Evolutionary conservation across 208 protist genomes (phyloP), one percentile per base, ranked within the genome.

Genomic region (Crithidia thermophila): DNA sequence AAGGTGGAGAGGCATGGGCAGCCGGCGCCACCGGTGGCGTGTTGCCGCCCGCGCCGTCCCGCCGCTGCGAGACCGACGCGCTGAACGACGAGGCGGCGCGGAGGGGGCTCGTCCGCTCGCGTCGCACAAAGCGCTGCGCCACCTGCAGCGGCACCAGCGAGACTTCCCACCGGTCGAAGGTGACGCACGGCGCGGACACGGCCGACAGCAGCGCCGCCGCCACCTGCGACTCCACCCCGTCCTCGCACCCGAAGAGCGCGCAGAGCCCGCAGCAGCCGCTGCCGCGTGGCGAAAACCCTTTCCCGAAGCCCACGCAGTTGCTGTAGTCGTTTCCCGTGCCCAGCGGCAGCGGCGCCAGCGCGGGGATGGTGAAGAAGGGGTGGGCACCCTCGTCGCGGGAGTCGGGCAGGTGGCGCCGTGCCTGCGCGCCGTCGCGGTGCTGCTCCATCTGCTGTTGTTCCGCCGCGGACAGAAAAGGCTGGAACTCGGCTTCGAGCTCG

Each of bases 261-360:
- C 58, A 53, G 23, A 74, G 33, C 0, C 59, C 33, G 6, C 59
- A 67, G 51, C 49, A 66, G 59, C 27, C 39, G 21, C 50, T 55
- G 20, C 49, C 37, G 43, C 33, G 73, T 33, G 55, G 45, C 27
- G 59, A 68, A 58, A 91, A 90, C 25, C 80, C 81, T 7, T 40
- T 65, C 34, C 90, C 87, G 57, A 96, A 94, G 25, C 90, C 90
- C 18, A 94, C 52, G 31, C 75, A 90, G 73, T 85, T 89, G 59
- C 82, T 86, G 73, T 76, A 91, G 65, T 96, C 90, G 73, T 96
- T 96, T 30, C 90, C 90, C 1, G 90, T 96, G 16, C 90, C 90
- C 23, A 94, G 75, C 13, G 90, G 82, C 28, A 96, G 61, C 28
- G 84, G 78, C 4, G 84, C 87, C 9, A 95, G 51, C 21, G 90